These are phyloP conservation scores for Exophiala sp. DNA, from an alignment of 2,329 filamentous ascomycete genomes.

Conservation along the genomic window DNA sequence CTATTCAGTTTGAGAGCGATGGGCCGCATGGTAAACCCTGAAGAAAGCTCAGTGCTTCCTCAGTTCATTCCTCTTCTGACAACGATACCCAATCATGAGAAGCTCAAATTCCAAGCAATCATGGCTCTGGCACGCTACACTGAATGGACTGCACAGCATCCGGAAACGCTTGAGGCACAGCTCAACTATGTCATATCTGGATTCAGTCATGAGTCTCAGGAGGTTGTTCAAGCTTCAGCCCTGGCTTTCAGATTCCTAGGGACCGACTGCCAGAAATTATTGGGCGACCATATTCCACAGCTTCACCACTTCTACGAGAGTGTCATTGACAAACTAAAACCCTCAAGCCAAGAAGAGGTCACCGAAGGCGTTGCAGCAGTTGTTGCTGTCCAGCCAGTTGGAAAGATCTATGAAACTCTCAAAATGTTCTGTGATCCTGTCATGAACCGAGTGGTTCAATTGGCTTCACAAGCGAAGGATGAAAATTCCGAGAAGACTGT, in stretches of 20 bases:
- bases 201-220: constrained; percentile 82
- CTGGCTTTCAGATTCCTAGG: constrained; percentile 97
- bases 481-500: constrained; percentile 81
- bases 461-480: constrained; percentile 79
- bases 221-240: constrained; percentile 87
- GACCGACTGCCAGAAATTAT: constrained; percentile 82
- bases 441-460: constrained; percentile 75
- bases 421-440: constrained; percentile 93
- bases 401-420: constrained; percentile 77
- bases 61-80: constrained; percentile 91
- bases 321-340: constrained; percentile 79
- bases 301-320: constrained; percentile 90
- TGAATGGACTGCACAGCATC: constrained; percentile 93
- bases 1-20: constrained; percentile 94
- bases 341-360: constrained; percentile 87
- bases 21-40: constrained; percentile 89
- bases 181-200: constrained; percentile 94
- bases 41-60: constrained; percentile 81
- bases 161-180: constrained; percentile 86
- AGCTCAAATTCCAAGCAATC: constrained; percentile 96
- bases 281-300: constrained; percentile 78
- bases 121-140: constrained; percentile 97
- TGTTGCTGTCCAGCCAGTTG: constrained; percentile 76
- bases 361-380: constrained; percentile 94
- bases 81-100: constrained; percentile 92